Base-by-base conservation (phyloP, 495 filamentous ascomycete genomes). In the Aspergillus conjunctus region DNA sequence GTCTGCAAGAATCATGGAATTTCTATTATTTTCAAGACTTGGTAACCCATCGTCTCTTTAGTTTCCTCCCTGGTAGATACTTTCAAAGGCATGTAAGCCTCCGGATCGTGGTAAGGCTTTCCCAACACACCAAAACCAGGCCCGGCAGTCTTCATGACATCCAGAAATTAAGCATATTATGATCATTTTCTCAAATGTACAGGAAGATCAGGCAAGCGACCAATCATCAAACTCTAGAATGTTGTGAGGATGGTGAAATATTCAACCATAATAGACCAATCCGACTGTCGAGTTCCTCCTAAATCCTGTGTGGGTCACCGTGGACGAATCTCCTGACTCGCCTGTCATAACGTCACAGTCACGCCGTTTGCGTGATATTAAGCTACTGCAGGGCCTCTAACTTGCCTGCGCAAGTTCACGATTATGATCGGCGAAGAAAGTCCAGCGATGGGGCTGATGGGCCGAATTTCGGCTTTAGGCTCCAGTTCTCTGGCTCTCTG, bases 211-310 rank as follows among this genome's bases (percentile, higher is more conserved):
- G 9, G 15, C 3, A 11, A 9, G 37, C 3, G 15, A 41, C 37
- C 37, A 41, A 41, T 41, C 11, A 41, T 41, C 11, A 41, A 4
- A 9, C 37, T 8, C 7, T 41, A 41, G 3, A 50, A 65, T 63
- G 59, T 61, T 68, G 66, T 44, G 50, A 68, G 52, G 57, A 65
- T 61, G 60, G 60, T 46, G 58, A 59, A 62, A 63, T 58, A 59
- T 63, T 52, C 39, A 53, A 59, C 34, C 62, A 63, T 61, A 56
- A 12, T 14, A 48, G 45, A 32, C 66, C 53, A 68, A 61, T 61
- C 57, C 17, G 8, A 41, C 37, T n/a, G 8, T 14, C 8, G 34
- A 37, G 34, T 37, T 14, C 1, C 34, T 37, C 20, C 39, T 21
- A 2, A 26, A 26, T 26, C 26, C 26, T 26, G 5, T 5, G 5